These are phyloP conservation scores for Sporothrix phasma DNA, from an alignment of 2,329 filamentous ascomycete genomes.

Conservation along the genomic window DNA sequence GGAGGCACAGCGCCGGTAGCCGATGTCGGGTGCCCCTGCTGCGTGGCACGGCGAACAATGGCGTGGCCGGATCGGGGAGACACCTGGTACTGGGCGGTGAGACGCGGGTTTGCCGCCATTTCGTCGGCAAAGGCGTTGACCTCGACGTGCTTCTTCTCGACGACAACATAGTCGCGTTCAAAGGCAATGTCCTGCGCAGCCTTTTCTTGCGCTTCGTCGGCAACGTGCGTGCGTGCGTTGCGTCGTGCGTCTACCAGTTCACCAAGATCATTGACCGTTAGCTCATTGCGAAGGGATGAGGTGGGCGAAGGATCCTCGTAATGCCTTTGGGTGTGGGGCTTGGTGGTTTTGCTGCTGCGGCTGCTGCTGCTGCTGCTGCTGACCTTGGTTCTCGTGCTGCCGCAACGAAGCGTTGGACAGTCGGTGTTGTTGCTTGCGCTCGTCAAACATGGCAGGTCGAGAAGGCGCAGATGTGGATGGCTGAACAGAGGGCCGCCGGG, in stretches of 20 bases:
- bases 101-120: constrained; percentile 69
- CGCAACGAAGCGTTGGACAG: constrained; percentile 33
- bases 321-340: constrained; percentile 10
- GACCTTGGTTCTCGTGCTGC: constrained; percentile 18
- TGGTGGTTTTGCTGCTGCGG: neutral
- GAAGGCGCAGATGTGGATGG: constrained; percentile 41
- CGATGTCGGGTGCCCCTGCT: constrained; percentile 61
- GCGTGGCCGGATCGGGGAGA: constrained; percentile 47
- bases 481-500: constrained; percentile 37
- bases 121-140: constrained; percentile 97
- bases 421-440: constrained; percentile 31
- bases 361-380: constrained; percentile 5
- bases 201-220: constrained; percentile 48
- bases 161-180: constrained; percentile 88
- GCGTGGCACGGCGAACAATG: constrained; percentile 69
- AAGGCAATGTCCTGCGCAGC: constrained; percentile 81
- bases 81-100: constrained; percentile 37
- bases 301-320: constrained; percentile 29
- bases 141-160: constrained; percentile 90
- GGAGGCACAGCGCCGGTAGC: constrained; percentile 59
- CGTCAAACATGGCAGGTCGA: constrained; percentile 30
- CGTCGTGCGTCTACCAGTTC: constrained; percentile 9
- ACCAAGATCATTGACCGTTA: constrained; percentile 15
- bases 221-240: neutral
- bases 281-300: constrained; percentile 29